These are phyloP conservation scores for Rhinocladiella mackenziei DNA, from an alignment of 2,329 filamentous ascomycete species.

Conservation along the genomic window DNA sequence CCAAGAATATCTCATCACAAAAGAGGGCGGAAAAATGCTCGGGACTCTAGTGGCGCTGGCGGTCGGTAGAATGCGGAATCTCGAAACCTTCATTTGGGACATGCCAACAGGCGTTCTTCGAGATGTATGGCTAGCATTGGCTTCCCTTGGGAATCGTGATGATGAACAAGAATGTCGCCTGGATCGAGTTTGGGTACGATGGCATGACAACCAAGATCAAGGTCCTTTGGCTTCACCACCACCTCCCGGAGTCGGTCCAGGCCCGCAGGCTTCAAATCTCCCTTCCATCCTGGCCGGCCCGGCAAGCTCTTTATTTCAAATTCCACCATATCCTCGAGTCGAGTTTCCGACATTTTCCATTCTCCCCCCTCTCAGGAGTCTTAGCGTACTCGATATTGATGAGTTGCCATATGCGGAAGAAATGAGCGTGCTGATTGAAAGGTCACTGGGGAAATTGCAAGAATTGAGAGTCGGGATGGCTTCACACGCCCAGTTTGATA, in stretches of 20 bases:
- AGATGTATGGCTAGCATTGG: constrained; percentile 75
- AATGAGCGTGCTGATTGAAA: constrained; percentile 71
- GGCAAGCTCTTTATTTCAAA: constrained; percentile 26
- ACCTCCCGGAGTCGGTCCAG: constrained; percentile 24
- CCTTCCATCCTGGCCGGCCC: constrained; percentile 25
- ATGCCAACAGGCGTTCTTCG: constrained; percentile 81
- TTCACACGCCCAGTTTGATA: constrained; percentile 46
- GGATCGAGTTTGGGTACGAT: constrained; percentile 73
- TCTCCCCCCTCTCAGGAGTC: constrained; percentile 67
- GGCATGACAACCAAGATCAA: constrained; percentile 68
- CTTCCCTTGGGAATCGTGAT: constrained; percentile 61
- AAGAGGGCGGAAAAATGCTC: constrained; percentile 85
- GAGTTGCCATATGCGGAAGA: constrained; percentile 79
- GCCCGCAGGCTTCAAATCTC: constrained; percentile 19
- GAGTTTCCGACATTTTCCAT: constrained; percentile 79
- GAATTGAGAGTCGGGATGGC: constrained; percentile 74
- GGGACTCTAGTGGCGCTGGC: constrained; percentile 75
- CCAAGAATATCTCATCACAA: constrained; percentile 74
- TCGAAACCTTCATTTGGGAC: constrained; percentile 82
- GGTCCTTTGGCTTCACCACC: constrained; percentile 37
- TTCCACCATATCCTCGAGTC: constrained; percentile 52
- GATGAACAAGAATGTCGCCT: constrained; percentile 62
- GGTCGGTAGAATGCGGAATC: constrained; percentile 73
- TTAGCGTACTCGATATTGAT: constrained; percentile 77
- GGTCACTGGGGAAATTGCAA: constrained; percentile 61